Conservation (phyloP, 257 asterid species). For the Forsythia viridissima region DNA sequence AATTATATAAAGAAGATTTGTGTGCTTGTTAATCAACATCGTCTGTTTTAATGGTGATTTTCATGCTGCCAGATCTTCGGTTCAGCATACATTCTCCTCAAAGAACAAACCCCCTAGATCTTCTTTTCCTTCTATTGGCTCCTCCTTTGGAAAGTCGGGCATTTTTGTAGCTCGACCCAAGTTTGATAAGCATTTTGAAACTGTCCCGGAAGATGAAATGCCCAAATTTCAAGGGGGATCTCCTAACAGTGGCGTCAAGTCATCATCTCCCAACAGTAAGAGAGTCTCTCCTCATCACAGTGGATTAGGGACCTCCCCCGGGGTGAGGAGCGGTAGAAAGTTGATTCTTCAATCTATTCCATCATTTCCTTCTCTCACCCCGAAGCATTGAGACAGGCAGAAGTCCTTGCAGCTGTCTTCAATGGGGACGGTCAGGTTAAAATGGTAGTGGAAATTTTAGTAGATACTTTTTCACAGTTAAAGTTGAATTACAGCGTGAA, state of each 20-base stretch:
- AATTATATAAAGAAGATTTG: not conserved
- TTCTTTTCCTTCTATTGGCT: constrained; percentile 41
- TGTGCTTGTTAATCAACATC: not conserved
- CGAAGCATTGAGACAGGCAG: constrained; percentile 42
- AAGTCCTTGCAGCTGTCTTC: not conserved
- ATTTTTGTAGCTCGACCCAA: constrained; percentile 48
- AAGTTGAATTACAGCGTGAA: not conserved
- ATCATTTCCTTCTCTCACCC: constrained; percentile 69
- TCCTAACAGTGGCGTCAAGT: constrained; percentile 50
- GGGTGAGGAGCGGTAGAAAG: constrained; percentile 69
- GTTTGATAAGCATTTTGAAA: constrained; percentile 47
- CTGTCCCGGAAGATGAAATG: constrained; percentile 57
- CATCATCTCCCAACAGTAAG: constrained; percentile 80
- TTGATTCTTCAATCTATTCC: constrained; percentile 73
- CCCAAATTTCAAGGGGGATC: constrained; percentile 61
- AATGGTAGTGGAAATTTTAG: too few species aligned
- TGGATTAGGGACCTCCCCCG: constrained; percentile 35
- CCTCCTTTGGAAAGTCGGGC: constrained; percentile 50
- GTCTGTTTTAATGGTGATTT: not conserved
- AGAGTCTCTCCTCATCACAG: constrained; percentile 77
- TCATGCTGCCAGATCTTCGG: constrained; percentile 30
- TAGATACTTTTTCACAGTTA: not conserved
- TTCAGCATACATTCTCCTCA: constrained; percentile 24
- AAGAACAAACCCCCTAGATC: constrained; percentile 60
- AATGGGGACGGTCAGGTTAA: not conserved